Percentiles rank a stretch among this genome's conserved stretches.
Conservation (phyloP, 148 eudicot species). For the Vaccinium corymbosum region DNA sequence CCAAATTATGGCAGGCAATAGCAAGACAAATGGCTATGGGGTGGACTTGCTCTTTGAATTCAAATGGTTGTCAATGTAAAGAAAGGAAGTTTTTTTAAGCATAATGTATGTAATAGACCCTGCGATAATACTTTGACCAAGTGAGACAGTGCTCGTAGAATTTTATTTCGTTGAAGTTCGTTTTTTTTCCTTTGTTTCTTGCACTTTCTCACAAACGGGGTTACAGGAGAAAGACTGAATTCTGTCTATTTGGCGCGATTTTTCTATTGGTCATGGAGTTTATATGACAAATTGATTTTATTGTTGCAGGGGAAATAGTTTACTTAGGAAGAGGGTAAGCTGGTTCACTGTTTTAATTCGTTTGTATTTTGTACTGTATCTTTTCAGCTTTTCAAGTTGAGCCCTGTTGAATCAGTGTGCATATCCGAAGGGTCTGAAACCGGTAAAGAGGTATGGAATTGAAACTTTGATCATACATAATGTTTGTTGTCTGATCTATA, state of each 20-base stretch:
- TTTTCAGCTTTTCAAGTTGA: constrained; percentile 56
- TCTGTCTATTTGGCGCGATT: neutral
- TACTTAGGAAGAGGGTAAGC: neutral
- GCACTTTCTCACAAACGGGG: neutral
- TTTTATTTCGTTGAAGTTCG: neutral
- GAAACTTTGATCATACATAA: neutral
- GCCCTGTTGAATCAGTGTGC: constrained; percentile 49
- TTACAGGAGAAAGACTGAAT: neutral
- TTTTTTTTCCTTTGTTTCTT: neutral
- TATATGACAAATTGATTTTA: neutral
- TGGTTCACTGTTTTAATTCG: neutral
- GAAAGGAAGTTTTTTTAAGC: neutral
- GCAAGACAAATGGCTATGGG: too few relatives aligned
- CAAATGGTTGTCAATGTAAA: neutral
- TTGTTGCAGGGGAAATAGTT: neutral
- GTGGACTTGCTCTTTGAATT: neutral
- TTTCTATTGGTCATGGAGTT: neutral
- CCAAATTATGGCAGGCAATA: too few relatives aligned
- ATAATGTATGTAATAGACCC: neutral
- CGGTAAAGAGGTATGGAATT: constrained; percentile 48
- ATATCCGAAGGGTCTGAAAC: constrained; percentile 45
- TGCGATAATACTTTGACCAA: neutral
- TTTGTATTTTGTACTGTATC: constrained; percentile 17
- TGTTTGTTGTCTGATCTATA: neutral
- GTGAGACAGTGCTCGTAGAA: neutral